These are phyloP conservation scores for Puccinia sorghi DNA, from an alignment of 1,284 basidiomycete species.

Conservation along the genomic window DNA sequence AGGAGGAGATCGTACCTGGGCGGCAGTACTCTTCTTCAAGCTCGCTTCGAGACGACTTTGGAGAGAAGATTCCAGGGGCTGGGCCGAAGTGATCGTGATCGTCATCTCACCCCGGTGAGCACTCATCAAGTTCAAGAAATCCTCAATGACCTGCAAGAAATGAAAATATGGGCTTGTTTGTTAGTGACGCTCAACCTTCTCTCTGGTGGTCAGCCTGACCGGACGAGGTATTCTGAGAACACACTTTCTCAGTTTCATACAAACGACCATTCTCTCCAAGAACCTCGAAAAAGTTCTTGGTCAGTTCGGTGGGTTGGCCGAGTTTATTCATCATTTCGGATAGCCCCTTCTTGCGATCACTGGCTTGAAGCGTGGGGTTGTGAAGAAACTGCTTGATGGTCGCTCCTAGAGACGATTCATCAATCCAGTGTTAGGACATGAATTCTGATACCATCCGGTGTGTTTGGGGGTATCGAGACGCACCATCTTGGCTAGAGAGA, in stretches of 20 bases:
- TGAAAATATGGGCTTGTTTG: neutral
- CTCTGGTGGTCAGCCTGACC: neutral
- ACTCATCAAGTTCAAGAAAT: constrained; percentile 84
- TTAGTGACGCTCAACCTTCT: neutral
- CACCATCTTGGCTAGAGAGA: constrained; percentile 44
- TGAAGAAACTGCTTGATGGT: constrained; percentile 43
- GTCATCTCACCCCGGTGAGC: constrained; percentile 91
- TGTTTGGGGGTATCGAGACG: constrained; percentile 8
- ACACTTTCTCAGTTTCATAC: constrained; percentile 69
- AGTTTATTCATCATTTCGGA: constrained; percentile 36
- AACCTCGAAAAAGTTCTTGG: constrained; percentile 86
- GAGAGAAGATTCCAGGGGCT: constrained; percentile 71
- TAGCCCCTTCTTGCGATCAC: constrained; percentile 45
- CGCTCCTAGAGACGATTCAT: constrained; percentile 18
- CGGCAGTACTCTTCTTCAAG: constrained; percentile 79
- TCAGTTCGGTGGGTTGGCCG: constrained; percentile 60
- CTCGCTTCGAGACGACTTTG: constrained; percentile 74
- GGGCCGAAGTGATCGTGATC: constrained; percentile 85
- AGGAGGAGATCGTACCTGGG: constrained; percentile 68
- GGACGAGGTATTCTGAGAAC: neutral
- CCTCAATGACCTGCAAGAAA: constrained; percentile 69
- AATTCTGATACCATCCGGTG: too few relatives aligned
- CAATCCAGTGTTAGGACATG: constrained; percentile 43
- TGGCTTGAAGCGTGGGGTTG: constrained; percentile 48
- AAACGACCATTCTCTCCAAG: constrained; percentile 93